Conservation (phyloP, 2,329 filamentous ascomycete genomes). For the Beauveria sp. region DNA sequence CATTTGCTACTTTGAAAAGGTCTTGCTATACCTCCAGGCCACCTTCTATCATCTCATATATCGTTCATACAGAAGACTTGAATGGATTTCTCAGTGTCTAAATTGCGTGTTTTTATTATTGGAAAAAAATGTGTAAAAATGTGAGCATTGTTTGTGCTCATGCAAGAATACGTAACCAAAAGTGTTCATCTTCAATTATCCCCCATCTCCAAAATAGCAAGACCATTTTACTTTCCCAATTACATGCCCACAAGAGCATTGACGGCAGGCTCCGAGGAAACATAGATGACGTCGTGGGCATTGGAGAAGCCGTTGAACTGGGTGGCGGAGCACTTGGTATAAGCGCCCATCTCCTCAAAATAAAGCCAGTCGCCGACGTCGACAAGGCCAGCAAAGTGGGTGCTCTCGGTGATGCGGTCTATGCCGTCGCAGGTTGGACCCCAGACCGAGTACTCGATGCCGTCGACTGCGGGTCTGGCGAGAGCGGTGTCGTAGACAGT, state of each 20-base stretch:
- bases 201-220: neutral
- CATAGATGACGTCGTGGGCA: constrained; percentile 85
- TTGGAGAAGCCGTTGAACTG: constrained; percentile 97
- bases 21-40: too few relatives aligned
- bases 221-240: neutral
- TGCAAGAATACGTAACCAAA: neutral
- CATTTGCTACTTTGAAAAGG: too few relatives aligned
- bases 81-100: too few relatives aligned
- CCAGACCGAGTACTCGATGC: constrained; percentile 90
- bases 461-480: constrained; percentile 41
- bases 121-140: neutral
- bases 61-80: too few relatives aligned
- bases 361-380: constrained; percentile 97
- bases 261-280: constrained; percentile 88
- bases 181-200: neutral
- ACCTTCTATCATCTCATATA: too few relatives aligned
- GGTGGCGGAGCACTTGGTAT: constrained; percentile 96
- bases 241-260: constrained; percentile 53
- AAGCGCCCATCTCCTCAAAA: constrained; percentile 98
- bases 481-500: constrained; percentile 50
- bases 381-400: constrained; percentile 66
- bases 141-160: neutral
- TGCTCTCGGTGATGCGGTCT: constrained; percentile 82
- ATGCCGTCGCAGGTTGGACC: constrained; percentile 97
- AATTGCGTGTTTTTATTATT: too few relatives aligned